Evolutionary conservation across 495 filamentous ascomycete species (phyloP).

Genomic region (Penicillium crystallinum): DNA sequence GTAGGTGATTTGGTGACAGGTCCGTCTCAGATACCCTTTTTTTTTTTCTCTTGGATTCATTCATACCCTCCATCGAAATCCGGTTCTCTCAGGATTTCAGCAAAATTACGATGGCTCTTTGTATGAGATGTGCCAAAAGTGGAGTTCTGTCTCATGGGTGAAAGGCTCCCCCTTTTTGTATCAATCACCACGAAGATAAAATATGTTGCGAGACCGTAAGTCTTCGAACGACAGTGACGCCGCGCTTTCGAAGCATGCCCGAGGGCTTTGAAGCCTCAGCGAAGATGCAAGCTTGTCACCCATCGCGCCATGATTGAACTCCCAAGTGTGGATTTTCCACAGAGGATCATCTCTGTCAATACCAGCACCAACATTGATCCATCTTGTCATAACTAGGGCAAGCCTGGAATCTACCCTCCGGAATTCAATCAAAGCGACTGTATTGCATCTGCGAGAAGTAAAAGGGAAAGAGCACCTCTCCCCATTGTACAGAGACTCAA

Average conservation of each 20-base stretch:
- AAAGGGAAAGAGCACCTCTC: background rate
- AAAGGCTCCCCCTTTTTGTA: conserved; percentile 1
- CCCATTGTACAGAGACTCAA: background rate
- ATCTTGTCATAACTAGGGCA: background rate
- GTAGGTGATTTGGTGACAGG: too few species aligned
- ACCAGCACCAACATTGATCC: conserved; percentile 1
- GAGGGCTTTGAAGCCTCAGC: background rate
- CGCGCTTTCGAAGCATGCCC: conserved; percentile 3
- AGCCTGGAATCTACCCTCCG: background rate
- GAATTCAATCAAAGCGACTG: conserved; percentile 1
- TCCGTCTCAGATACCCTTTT: too few species aligned
- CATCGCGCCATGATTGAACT: background rate
- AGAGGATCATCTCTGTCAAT: conserved; percentile 1
- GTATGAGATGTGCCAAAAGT: conserved; percentile 3
- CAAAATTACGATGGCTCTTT: background rate
- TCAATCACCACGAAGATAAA: conserved; percentile 2
- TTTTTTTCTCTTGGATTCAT: too few species aligned
- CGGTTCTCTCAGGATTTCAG: too few species aligned
- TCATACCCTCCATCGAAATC: too few species aligned
- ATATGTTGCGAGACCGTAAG: conserved; percentile 4
- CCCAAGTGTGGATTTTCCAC: background rate
- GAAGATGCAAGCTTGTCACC: background rate
- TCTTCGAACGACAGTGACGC: conserved; percentile 1
- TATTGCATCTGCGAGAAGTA: conserved; percentile 1
- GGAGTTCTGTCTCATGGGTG: background rate